Evolutionary conservation across 2,329 filamentous ascomycete genomes (phyloP).

Genomic region (Didymella arachidicola): DNA sequence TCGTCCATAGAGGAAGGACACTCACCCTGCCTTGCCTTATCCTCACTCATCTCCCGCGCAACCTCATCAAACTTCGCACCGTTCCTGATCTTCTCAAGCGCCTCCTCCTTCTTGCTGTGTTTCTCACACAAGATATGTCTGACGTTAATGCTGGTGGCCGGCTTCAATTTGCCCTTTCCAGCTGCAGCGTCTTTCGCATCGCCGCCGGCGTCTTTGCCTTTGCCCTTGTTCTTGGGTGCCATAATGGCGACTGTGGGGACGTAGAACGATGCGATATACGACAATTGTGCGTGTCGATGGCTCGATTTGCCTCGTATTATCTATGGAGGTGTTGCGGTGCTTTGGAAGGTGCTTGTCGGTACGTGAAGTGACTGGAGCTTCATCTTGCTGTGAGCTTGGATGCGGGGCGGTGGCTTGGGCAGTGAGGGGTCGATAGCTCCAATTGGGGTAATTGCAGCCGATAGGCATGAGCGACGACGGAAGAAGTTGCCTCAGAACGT

Average conservation of each 20-base stretch:
- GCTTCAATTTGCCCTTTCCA: conserved; percentile 60
- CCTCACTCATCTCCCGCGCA: conserved; percentile 75
- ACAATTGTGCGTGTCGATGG: neutral
- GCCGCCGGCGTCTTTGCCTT: conserved; percentile 43
- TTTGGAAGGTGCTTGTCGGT: neutral
- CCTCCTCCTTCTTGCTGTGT: conserved; percentile 79
- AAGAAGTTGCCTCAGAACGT: neutral
- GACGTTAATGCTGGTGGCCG: conserved; percentile 73
- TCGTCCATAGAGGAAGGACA: too few species aligned
- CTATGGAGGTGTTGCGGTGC: neutral
- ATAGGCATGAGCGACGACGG: neutral
- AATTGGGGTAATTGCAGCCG: neutral
- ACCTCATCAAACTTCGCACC: conserved; percentile 79
- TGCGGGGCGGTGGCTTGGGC: conserved; percentile 4
- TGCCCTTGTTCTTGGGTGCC: conserved; percentile 41
- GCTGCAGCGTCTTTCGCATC: conserved; percentile 33
- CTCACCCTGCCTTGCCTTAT: conserved; percentile 70
- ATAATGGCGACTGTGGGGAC: conserved; percentile 16
- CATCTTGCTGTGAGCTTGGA: neutral
- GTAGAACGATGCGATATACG: neutral
- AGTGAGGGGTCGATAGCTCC: neutral
- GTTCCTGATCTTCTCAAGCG: conserved; percentile 70
- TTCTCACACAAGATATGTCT: conserved; percentile 81
- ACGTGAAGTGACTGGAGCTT: neutral
- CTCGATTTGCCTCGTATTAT: neutral